A percentile compares a stretch with the other conserved stretches of the same genome.
Evolutionary conservation across 2,329 filamentous ascomycete species (phyloP).

Genomic region (Scedosporium apiospermum): DNA sequence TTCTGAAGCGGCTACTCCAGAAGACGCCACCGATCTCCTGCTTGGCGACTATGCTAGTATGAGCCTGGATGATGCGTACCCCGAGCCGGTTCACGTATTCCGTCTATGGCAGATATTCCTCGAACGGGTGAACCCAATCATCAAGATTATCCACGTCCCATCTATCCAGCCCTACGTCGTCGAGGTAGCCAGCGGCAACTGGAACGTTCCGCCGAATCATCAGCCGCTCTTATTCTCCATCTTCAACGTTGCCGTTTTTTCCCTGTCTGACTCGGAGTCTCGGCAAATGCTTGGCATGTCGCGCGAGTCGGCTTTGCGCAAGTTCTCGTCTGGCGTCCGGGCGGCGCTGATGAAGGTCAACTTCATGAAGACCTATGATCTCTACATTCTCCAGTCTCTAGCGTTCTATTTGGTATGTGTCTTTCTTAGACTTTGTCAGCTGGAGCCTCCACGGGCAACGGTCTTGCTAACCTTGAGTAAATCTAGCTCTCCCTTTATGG

Average conservation of each 20-base stretch:
- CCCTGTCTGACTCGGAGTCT: constrained; percentile 47
- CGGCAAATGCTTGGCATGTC: constrained; percentile 39
- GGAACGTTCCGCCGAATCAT: constrained; percentile 43
- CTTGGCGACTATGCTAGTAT: constrained; percentile 30
- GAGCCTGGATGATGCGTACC: constrained; percentile 46
- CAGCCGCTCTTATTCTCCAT: constrained; percentile 58
- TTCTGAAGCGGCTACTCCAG: constrained; percentile 39
- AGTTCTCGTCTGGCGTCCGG: constrained; percentile 42
- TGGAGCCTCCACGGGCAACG: neutral
- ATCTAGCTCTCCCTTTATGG: constrained; percentile 44
- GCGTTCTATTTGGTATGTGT: constrained; percentile 43
- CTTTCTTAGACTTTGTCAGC: neutral
- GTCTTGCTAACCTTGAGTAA: constrained; percentile 9
- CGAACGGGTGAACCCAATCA: constrained; percentile 64
- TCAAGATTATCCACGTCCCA: constrained; percentile 64
- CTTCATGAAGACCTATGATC: constrained; percentile 50
- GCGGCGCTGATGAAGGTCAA: constrained; percentile 38
- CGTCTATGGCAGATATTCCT: constrained; percentile 67
- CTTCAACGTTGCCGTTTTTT: constrained; percentile 50
- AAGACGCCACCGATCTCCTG: constrained; percentile 42
- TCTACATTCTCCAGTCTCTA: constrained; percentile 49
- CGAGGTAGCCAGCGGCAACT: constrained; percentile 48
- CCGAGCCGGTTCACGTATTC: constrained; percentile 56
- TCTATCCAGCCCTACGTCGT: constrained; percentile 57
- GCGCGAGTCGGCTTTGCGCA: constrained; percentile 38